Base-by-base conservation (phyloP, 371 early-diverging fungal genomes). In the Mortierella sp. region DNA sequence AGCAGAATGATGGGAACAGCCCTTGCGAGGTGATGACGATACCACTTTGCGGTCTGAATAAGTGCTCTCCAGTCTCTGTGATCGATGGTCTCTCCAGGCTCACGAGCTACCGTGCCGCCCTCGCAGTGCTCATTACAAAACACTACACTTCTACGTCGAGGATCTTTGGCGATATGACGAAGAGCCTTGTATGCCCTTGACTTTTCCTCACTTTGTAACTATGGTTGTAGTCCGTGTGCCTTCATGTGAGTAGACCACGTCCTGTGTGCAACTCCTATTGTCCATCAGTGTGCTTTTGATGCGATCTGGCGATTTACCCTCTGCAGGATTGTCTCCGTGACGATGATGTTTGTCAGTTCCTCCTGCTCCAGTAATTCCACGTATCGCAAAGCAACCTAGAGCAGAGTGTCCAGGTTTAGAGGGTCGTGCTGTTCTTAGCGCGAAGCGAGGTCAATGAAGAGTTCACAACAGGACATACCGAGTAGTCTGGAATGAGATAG, bases 51-150 rank as follows among this genome's bases (percentile, higher is more conserved):
- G 19, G 84, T 64, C 13, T 68, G 77, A 51, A 82, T 76, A n/a
- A 88, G 74, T 0, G 90, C 89, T 22, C 86, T 80, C 85, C 85
- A 83, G 66, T 90, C 88, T 24, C 88, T 84, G 8, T 74, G 68
- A 1, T 63, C 67, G 14, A 79, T 47, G 13, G 83, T 57, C 65
- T 89, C 88, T 17, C 76, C 67, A 3, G 86, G 84, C 28, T 78
- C 44, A 2, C 88, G 82, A 14, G 70, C 22, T 2, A 81, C 80
- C 2, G 67, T 73, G 0, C 89, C 88, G 0, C 71, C 80, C 10
- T 79, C 71, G 55, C 86, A 90, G 7, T 88, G 78, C 57, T 89
- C 90, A 29, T 90, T 90, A 58, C 89, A 85, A 67, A 90, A 91
- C 24, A 91, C 81, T 5, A 88, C 74, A 8, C 86, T 85, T 17